Evolutionary conservation across 345 rosid genomes (phyloP).

Genomic region (Pugionium dolabratum): DNA sequence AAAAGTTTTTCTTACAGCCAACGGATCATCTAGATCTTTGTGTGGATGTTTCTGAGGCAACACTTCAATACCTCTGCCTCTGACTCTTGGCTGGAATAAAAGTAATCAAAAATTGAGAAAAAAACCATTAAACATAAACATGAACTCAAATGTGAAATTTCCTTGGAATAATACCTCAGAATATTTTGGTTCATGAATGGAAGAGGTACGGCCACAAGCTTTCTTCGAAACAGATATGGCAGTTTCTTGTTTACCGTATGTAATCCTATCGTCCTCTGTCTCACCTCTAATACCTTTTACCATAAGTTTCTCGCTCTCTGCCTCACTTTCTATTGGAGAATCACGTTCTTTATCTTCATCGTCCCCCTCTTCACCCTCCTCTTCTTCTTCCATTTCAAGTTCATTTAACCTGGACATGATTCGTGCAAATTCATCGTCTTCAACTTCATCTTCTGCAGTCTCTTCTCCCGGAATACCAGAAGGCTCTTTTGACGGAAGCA

Average conservation of each 20-base stretch:
- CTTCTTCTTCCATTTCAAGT: conserved; percentile 93
- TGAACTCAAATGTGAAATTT: conserved; percentile 20
- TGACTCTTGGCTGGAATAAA: conserved; percentile 34
- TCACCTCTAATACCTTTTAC: conserved; percentile 31
- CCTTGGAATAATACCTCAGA: conserved; percentile 46
- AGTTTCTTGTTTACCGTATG: conserved; percentile 10
- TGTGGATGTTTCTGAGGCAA: conserved; percentile 42
- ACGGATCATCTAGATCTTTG: conserved; percentile 37
- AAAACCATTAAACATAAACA: conserved; percentile 13
- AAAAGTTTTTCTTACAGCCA: conserved; percentile 42
- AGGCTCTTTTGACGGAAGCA: conserved; percentile 23
- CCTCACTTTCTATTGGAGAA: conserved; percentile 22
- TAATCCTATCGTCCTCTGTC: not conserved
- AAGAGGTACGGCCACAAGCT: conserved; percentile 26
- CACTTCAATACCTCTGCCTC: conserved; percentile 33
- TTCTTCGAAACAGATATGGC: conserved; percentile 26
- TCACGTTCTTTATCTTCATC: conserved; percentile 34
- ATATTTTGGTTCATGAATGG: conserved; percentile 19
- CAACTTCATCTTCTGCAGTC: conserved; percentile 40
- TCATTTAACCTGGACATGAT: conserved; percentile 84
- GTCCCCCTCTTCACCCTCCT: conserved; percentile 50
- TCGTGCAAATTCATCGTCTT: conserved; percentile 68
- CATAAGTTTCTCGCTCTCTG: conserved; percentile 30
- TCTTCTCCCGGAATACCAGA: conserved; percentile 33
- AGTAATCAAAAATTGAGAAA: not conserved